Base-by-base conservation (phyloP, 2,329 filamentous ascomycete genomes). In the Aspergillus ibericus region DNA sequence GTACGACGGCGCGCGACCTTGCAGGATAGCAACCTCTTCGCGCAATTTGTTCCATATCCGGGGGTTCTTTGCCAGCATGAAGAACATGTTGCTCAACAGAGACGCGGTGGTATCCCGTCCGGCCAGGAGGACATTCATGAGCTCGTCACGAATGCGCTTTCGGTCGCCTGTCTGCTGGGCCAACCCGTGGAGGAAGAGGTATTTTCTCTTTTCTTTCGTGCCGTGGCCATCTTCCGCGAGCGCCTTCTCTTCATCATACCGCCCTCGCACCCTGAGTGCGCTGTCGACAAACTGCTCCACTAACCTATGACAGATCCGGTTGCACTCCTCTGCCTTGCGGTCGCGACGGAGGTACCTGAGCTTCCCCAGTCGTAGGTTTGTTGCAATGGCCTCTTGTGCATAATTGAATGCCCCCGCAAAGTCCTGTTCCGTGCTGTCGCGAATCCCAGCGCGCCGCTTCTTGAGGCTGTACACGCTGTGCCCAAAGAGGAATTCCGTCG, bases 401-500 rank as follows among this genome's bases (percentile, higher is more conserved):
- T 66, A 63, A 50, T 75, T 68, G 51, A 77, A 77, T 9, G 68
- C 60, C 4, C 53, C 35, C 1, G 63, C 59, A 34, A 70, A 70
- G 9, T 64, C 58, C 34, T 48, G 32, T 22, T 59, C 58, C 38
- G 58, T 44, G 10, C 60, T 56, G 15, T 50, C 20, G 4, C 61
- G 60, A 13, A 57, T 52, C 15, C 64, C 67, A n/a, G 70, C 68
- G 1, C 52, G 50, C 0, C 59, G 60, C 46, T 67, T 64, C 38
- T 58, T 46, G 85, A 84, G 52, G 81, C 80, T 5, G 83, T 84
- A 49, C 2, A 85, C 85, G 29, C 71, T 71, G 40, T 79, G 66
- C 7, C 92, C 92, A 1, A 96, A 83, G 16, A 96, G 77, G 71
- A 96, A 96, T 66, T 95, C 90, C 0, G 92, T 96, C 1, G 90